Conservation (phyloP, 1,284 basidiomycete genomes). For the Leucoagaricus sp. region DNA sequence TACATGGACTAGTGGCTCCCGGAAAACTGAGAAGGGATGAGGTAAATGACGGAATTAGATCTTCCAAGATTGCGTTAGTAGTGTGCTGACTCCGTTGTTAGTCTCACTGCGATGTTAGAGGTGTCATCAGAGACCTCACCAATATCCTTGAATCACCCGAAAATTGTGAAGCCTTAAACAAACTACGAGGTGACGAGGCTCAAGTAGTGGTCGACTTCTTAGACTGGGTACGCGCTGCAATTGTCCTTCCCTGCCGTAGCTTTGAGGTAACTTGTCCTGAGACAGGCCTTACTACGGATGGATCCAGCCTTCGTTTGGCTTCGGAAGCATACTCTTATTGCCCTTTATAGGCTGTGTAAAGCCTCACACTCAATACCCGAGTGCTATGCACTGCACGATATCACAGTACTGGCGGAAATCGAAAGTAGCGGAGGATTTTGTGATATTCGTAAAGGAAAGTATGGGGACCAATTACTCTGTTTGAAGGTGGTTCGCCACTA, state of each 20-base stretch:
- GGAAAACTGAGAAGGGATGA: too few species aligned
- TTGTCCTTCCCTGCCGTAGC: too few species aligned
- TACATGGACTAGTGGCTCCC: too few species aligned
- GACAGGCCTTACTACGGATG: neutral
- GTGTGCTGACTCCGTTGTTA: too few species aligned
- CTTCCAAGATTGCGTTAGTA: too few species aligned
- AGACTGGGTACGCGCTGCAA: neutral
- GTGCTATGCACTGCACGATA: constrained; percentile 2
- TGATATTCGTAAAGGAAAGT: neutral
- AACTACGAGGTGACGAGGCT: neutral
- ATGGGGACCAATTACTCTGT: neutral
- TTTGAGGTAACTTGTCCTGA: too few species aligned
- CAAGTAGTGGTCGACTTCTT: neutral
- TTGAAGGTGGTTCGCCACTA: neutral
- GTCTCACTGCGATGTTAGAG: neutral
- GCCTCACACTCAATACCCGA: neutral
- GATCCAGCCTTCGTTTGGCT: neutral
- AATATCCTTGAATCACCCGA: neutral
- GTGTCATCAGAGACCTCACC: neutral
- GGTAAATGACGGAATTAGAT: too few species aligned
- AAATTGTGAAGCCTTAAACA: neutral
- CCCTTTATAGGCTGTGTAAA: constrained; percentile 9
- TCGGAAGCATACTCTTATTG: neutral
- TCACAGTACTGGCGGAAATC: neutral
- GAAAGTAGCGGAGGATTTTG: constrained; percentile 11